Evolutionary conservation across 2,329 filamentous ascomycete genomes (phyloP).

Genomic region (Alternaria panax): DNA sequence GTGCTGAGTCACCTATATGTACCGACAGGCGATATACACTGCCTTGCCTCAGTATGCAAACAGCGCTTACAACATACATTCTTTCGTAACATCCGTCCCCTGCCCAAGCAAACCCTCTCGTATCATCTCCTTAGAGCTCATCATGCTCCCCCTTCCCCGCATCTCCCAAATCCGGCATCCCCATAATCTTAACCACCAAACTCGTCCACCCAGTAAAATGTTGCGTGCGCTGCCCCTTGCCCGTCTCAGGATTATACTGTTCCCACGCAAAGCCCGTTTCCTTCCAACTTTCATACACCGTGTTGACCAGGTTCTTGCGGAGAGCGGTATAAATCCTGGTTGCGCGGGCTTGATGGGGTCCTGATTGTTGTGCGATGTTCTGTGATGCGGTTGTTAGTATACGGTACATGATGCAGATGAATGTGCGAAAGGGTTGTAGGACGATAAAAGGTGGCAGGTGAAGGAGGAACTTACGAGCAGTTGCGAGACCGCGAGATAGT

Average conservation of each 20-base stretch:
- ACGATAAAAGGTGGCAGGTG: not conserved
- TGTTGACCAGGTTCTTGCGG: constrained; percentile 84
- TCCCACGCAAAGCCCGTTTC: constrained; percentile 98
- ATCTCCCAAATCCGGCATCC: constrained; percentile 80
- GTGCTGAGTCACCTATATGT: no score
- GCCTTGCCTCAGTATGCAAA: no score
- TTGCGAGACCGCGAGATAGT: constrained; percentile 84
- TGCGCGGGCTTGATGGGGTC: constrained; percentile 74
- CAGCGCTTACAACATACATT: no score
- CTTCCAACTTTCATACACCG: constrained; percentile 86
- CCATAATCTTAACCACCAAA: constrained; percentile 96
- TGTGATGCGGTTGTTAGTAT: constrained; percentile 37
- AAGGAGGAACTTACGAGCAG: constrained; percentile 64
- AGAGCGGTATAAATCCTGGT: constrained; percentile 77
- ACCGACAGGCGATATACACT: no score
- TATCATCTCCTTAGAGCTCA: no score
- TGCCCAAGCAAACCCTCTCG: no score
- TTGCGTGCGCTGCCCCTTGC: constrained; percentile 91
- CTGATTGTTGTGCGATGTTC: constrained; percentile 69
- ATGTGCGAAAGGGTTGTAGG: no score
- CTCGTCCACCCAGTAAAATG: constrained; percentile 99
- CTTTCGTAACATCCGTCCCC: no score
- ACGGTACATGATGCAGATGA: no score
- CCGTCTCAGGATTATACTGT: constrained; percentile 94
- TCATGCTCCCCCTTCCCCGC: no score